Conservation (phyloP, 1,139 yeast genomes). For the Taphrina wiesneri region DNA sequence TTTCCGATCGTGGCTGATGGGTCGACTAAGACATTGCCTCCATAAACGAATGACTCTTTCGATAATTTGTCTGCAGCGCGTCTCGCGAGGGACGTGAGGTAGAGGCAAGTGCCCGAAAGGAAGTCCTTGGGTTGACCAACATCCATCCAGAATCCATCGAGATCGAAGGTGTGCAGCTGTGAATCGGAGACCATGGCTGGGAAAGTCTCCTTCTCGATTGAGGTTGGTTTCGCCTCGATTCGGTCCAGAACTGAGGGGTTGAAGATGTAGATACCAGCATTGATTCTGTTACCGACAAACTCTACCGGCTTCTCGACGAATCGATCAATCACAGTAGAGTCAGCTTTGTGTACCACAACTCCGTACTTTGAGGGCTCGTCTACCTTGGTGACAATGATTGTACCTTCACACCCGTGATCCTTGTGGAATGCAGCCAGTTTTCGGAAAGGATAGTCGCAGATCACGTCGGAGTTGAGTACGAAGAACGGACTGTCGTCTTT, state of each 20-base stretch:
- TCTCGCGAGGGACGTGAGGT: conserved; percentile 82
- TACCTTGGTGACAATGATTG: conserved; percentile 98
- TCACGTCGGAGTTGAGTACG: conserved; percentile 96
- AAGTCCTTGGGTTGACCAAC: conserved; percentile 99
- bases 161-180: conserved; percentile 89
- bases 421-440: conserved; percentile 92
- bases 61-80: conserved; percentile 72
- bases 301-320: conserved; percentile 99
- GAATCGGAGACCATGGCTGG: conserved; percentile 89
- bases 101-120: conserved; percentile 92
- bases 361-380: conserved; percentile 99
- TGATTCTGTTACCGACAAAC: conserved; percentile 90
- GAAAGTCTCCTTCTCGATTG: conserved; percentile 99
- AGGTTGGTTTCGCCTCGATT: conserved; percentile 97
- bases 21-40: conserved; percentile 94
- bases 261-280: conserved; percentile 94
- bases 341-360: conserved; percentile 95
- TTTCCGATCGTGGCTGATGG: conserved; percentile 93
- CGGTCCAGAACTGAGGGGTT: conserved; percentile 96
- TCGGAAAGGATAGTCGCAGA: conserved; percentile 95
- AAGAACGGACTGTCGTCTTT: conserved; percentile 97
- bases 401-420: conserved; percentile 96
- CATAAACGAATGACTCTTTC: conserved; percentile 69
- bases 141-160: conserved; percentile 99
- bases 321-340: conserved; percentile 92